Percentiles rank a stretch among this genome's conserved stretches.
These are phyloP conservation scores for Xylaria castorea DNA, from an alignment of 495 filamentous ascomycete genomes.

Conservation along the genomic window DNA sequence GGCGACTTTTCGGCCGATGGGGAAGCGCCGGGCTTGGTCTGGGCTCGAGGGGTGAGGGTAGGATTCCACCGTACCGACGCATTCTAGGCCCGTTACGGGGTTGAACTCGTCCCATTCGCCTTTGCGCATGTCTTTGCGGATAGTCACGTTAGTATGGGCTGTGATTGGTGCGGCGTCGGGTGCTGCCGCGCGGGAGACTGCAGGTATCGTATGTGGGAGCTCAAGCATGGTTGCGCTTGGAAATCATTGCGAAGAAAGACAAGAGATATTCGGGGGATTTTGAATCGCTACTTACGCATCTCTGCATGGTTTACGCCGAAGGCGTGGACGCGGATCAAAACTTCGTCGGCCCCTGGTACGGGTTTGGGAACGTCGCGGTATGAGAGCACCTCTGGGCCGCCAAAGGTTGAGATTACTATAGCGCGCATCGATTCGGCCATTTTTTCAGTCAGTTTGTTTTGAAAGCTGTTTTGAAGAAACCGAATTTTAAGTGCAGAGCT, in stretches of 20 bases:
- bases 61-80: slow-evolving; percentile 50
- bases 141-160: not conserved
- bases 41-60: slow-evolving; percentile 26
- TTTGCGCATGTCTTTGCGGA: slow-evolving; percentile 48
- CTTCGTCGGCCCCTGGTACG: slow-evolving; percentile 40
- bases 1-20: slow-evolving; percentile 45
- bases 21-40: slow-evolving; percentile 35
- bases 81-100: slow-evolving; percentile 55
- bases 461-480: too few species aligned
- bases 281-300: slow-evolving; percentile 36
- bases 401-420: slow-evolving; percentile 51
- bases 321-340: slow-evolving; percentile 49
- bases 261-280: not conserved
- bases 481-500: too few species aligned
- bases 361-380: slow-evolving; percentile 46
- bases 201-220: not conserved
- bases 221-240: not conserved
- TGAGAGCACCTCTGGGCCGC: slow-evolving; percentile 46
- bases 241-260: not conserved
- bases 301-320: slow-evolving; percentile 61
- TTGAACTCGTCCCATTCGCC: slow-evolving; percentile 59
- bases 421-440: slow-evolving; percentile 50
- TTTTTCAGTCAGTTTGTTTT: not conserved
- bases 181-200: not conserved
- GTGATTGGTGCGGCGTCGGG: not conserved